Evolutionary conservation across 2,329 filamentous ascomycete genomes (phyloP).

Genomic region (Phoma sp.): DNA sequence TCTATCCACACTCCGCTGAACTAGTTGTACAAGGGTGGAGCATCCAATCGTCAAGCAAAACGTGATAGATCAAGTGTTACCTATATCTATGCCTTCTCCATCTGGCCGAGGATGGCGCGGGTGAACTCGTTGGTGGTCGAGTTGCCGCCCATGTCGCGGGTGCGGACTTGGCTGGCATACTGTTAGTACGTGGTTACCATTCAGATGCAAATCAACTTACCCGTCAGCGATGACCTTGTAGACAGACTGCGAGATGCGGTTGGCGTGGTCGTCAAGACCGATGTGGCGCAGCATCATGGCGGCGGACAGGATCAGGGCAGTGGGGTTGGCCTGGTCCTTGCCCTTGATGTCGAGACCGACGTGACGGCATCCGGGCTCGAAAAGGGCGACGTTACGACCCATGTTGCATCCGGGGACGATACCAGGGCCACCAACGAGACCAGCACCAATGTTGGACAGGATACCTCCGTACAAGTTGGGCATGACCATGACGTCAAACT

Average conservation of each 20-base stretch:
- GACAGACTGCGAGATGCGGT: constrained; percentile 91
- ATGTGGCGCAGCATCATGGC: constrained; percentile 98
- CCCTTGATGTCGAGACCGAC: constrained; percentile 99
- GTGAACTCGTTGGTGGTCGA: constrained; percentile 95
- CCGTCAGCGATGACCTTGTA: constrained; percentile 86
- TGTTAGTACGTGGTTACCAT: constrained; percentile 35
- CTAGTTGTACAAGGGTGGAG: constrained; percentile 42
- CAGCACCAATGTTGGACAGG: constrained; percentile 97
- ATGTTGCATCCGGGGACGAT: constrained; percentile 99
- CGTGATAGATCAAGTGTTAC: constrained; percentile 24
- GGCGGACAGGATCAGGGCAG: constrained; percentile 90
- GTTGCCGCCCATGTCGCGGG: constrained; percentile 93
- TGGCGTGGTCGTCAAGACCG: constrained; percentile 96
- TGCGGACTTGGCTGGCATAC: constrained; percentile 75
- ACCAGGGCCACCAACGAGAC: constrained; percentile 94
- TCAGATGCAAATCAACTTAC: constrained; percentile 58
- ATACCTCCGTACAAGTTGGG: constrained; percentile 99
- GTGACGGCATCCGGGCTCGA: constrained; percentile 98
- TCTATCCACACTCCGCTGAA: constrained; percentile 44
- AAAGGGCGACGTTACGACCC: constrained; percentile 96
- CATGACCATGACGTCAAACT: constrained; percentile 99
- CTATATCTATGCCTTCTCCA: constrained; percentile 67
- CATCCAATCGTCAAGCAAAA: constrained; percentile 34
- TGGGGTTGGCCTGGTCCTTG: constrained; percentile 99
- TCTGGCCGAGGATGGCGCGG: constrained; percentile 89